These are phyloP conservation scores for Aspergillus oerlinghausenensis DNA, from an alignment of 2,329 filamentous ascomycete genomes.

Conservation along the genomic window DNA sequence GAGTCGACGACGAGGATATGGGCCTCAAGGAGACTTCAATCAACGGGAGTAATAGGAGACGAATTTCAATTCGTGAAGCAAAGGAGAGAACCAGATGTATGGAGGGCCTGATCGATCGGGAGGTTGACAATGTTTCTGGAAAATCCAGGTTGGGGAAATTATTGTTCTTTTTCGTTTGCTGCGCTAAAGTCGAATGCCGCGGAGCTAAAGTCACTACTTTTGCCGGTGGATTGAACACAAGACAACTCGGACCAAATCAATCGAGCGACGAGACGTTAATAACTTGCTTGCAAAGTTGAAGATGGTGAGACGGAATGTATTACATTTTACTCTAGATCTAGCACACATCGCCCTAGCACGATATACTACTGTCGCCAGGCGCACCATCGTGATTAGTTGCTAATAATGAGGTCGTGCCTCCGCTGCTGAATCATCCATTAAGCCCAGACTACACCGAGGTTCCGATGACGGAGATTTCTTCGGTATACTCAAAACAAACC, in stretches of 20 bases:
- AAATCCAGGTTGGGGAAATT: not conserved
- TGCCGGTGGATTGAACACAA: not conserved
- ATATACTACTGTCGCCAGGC: not conserved
- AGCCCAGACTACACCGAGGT: not conserved
- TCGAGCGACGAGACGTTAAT: not conserved
- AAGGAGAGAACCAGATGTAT: slow-evolving; percentile 8
- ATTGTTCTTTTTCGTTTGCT: not conserved
- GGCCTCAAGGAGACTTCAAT: not conserved
- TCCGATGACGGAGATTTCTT: not conserved
- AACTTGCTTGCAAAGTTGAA: not conserved
- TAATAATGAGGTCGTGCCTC: not conserved
- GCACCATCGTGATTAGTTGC: not conserved
- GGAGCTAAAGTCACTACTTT: not conserved
- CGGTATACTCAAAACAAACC: not conserved
- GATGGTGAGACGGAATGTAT: not conserved
- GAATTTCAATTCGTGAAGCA: not conserved
- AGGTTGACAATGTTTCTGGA: slow-evolving; percentile 3
- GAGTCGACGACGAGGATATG: not conserved
- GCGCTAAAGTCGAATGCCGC: not conserved
- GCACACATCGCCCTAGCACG: not conserved
- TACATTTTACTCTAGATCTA: not conserved
- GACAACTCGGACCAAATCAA: not conserved
- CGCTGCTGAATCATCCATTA: not conserved
- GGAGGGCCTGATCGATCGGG: not conserved
- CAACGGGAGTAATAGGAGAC: not conserved